Evolutionary conservation across 202 grass and related monocot genomes (phyloP).

Genomic region (Carex arenaria): DNA sequence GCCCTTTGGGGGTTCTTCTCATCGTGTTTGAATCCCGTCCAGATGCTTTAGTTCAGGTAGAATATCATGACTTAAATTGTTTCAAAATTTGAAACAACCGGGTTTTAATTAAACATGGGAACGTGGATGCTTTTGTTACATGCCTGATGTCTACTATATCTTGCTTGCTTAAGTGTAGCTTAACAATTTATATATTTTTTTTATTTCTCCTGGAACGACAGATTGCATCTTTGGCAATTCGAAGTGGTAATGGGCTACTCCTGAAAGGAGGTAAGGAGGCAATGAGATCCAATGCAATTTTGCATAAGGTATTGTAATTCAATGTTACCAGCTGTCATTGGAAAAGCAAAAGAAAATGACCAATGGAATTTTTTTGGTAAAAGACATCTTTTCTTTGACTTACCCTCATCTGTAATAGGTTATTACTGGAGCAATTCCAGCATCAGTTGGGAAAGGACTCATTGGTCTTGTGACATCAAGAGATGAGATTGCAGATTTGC

Average conservation of each 20-base stretch:
- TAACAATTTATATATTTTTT: neutral
- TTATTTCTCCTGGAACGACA: slow-evolving; percentile 19
- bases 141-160: neutral
- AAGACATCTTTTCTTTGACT: slow-evolving; percentile 1
- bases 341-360: neutral
- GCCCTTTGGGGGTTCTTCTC: slow-evolving; percentile 77
- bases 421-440: slow-evolving; percentile 77
- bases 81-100: neutral
- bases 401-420: slow-evolving; percentile 33
- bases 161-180: neutral
- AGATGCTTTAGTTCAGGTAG: slow-evolving; percentile 97
- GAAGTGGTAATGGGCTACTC: slow-evolving; percentile 95
- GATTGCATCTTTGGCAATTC: slow-evolving; percentile 94
- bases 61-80: slow-evolving; percentile 19
- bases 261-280: slow-evolving; percentile 99
- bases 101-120: neutral
- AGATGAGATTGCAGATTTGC: slow-evolving; percentile 89
- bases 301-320: slow-evolving; percentile 76
- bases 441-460: slow-evolving; percentile 66
- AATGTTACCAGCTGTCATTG: neutral
- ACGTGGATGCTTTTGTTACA: neutral
- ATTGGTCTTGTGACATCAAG: slow-evolving; percentile 92
- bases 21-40: slow-evolving; percentile 95
- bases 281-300: slow-evolving; percentile 79
- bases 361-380: neutral